These are phyloP conservation scores for Nakazawaea wyomingensis DNA, from an alignment of 805 yeast genomes.

Conservation along the genomic window DNA sequence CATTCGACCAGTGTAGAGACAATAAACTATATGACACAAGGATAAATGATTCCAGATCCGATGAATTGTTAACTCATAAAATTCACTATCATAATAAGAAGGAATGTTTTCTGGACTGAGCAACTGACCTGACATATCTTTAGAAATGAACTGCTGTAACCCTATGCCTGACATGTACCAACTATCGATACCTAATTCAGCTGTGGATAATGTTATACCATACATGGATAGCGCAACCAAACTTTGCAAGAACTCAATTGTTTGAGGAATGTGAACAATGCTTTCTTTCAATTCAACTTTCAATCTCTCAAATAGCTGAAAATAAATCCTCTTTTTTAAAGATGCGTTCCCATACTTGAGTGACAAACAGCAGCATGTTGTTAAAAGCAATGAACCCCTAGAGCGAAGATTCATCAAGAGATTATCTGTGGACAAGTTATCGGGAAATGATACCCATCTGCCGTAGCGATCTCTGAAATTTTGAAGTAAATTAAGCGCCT, in stretches of 20 bases:
- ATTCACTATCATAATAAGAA: slow-evolving; percentile 31
- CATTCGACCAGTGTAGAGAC: slow-evolving; percentile 62
- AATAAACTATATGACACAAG: slow-evolving; percentile 60
- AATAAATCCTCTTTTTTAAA: slow-evolving; percentile 36
- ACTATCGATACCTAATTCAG: slow-evolving; percentile 49
- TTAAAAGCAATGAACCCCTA: slow-evolving; percentile 58
- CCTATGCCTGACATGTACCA: slow-evolving; percentile 69
- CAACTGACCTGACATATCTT: slow-evolving; percentile 40
- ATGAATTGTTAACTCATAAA: slow-evolving; percentile 48
- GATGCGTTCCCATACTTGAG: slow-evolving; percentile 42
- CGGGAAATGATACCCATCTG: slow-evolving; percentile 73
- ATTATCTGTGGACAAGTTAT: slow-evolving; percentile 38
- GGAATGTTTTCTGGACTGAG: slow-evolving; percentile 16
- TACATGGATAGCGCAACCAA: slow-evolving; percentile 61
- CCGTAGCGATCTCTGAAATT: slow-evolving; percentile 66
- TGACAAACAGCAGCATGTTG: slow-evolving; percentile 60
- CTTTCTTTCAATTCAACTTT: slow-evolving; percentile 43
- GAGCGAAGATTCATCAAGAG: slow-evolving; percentile 43
- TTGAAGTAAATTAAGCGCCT: slow-evolving; percentile 45
- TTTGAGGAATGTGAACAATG: slow-evolving; percentile 35
- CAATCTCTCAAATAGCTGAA: slow-evolving; percentile 39
- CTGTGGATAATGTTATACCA: slow-evolving; percentile 52
- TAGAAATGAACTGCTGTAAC: slow-evolving; percentile 53
- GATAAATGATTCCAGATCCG: slow-evolving; percentile 71
- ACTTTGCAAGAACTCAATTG: slow-evolving; percentile 59